A percentile compares a stretch with the other conserved stretches of the same genome.
These are phyloP conservation scores for Termitomyces sp. DNA, from an alignment of 768 basidiomycete genomes.

Conservation along the genomic window DNA sequence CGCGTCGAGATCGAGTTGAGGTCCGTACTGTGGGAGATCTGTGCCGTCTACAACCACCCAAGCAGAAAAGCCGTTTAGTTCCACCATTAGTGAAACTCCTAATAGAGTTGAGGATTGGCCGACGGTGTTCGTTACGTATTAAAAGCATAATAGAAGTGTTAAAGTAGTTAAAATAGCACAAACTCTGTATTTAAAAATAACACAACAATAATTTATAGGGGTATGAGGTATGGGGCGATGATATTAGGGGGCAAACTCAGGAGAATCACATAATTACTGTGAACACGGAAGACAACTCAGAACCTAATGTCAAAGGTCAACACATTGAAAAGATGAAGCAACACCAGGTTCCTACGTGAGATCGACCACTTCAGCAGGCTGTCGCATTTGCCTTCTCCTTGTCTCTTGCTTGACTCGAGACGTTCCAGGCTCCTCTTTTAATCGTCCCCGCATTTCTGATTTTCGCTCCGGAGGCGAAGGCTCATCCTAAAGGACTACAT, in stretches of 20 bases:
- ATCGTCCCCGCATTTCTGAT: background rate
- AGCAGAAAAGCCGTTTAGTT: constrained; percentile 3
- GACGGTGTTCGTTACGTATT: too few species aligned
- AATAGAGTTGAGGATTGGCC: too few species aligned
- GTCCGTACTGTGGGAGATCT: constrained; percentile 1
- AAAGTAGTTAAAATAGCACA: too few species aligned
- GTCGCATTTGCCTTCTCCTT: background rate
- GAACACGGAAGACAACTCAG: background rate
- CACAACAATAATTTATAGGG: too few species aligned
- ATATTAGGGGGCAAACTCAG: too few species aligned
- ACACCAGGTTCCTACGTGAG: background rate
- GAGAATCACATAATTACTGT: too few species aligned
- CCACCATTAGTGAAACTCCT: background rate
- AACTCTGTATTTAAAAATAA: too few species aligned
- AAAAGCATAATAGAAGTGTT: too few species aligned
- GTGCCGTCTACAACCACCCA: constrained; percentile 1
- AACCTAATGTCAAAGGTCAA: background rate
- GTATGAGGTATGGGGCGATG: too few species aligned
- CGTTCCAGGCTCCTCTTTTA: background rate
- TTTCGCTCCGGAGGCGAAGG: background rate
- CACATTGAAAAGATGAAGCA: background rate
- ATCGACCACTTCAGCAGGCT: background rate
- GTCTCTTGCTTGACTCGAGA: background rate
- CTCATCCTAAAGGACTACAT: background rate
- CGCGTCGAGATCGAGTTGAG: background rate